phyloP scores from a whole-genome alignment of 352 stramenopile species.

The Globisporangium polare region DNA sequence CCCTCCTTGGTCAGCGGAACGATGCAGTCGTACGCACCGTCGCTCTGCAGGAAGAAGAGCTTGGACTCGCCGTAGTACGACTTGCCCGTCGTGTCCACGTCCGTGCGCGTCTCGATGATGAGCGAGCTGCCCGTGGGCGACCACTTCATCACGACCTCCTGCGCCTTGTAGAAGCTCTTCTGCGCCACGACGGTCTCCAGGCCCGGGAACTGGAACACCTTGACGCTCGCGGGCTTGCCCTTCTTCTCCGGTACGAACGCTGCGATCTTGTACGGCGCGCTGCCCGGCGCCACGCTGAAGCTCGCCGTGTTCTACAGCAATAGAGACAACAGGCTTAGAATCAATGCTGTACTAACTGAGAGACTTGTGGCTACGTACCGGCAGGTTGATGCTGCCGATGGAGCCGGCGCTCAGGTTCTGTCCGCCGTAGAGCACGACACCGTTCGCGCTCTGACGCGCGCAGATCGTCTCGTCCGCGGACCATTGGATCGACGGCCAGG shows the following conservation, averaged over 20 bases:
- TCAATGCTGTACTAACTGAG: background rate
- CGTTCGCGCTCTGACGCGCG: constrained; percentile 68
- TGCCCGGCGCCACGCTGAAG: constrained; percentile 82
- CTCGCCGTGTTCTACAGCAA: constrained; percentile 55
- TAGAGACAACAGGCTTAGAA: background rate
- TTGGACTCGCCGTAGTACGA: constrained; percentile 98
- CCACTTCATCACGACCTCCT: constrained; percentile 90
- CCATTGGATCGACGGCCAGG: constrained; percentile 91
- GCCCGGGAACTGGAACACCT: constrained; percentile 78
- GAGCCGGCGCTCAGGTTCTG: constrained; percentile 45
- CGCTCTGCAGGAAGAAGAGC: constrained; percentile 93
- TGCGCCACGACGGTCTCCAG: constrained; percentile 60
- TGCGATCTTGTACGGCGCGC: constrained; percentile 79
- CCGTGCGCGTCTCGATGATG: constrained; percentile 90
- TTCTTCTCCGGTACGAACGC: constrained; percentile 89
- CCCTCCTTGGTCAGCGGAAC: constrained; percentile 88
- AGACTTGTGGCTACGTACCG: constrained; percentile 28
- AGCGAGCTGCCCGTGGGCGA: constrained; percentile 81
- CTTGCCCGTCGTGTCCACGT: constrained; percentile 91
- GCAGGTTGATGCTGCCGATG: constrained; percentile 70
- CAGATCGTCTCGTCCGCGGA: constrained; percentile 87
- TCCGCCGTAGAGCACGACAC: constrained; percentile 77
- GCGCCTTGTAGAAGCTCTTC: constrained; percentile 91
- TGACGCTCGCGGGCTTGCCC: constrained; percentile 82
- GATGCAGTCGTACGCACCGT: constrained; percentile 90